Evolutionary conservation across 2,329 filamentous ascomycete species (phyloP).

Genomic region (Endothia cerciana): DNA sequence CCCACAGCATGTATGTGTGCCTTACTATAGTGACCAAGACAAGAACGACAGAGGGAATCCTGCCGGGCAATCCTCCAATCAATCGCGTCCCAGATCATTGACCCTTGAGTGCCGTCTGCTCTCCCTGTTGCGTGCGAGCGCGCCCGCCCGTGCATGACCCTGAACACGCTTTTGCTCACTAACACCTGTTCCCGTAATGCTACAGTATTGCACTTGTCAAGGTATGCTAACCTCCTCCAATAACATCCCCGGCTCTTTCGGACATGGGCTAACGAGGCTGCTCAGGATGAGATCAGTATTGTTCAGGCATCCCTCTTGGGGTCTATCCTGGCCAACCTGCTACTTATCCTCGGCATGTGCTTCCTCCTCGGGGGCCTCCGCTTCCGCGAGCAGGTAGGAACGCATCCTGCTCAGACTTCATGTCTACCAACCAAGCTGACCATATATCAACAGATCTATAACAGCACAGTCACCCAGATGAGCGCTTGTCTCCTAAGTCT

Average conservation of each 20-base stretch:
- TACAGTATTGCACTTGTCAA: constrained; percentile 58
- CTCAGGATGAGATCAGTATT: constrained; percentile 67
- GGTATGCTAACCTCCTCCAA: neutral
- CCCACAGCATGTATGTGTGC: constrained; percentile 57
- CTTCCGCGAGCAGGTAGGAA: constrained; percentile 61
- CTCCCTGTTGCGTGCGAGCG: constrained; percentile 1
- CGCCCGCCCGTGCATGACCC: constrained; percentile 30
- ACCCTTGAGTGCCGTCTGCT: constrained; percentile 20
- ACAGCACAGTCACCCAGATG: constrained; percentile 74
- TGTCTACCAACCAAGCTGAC: neutral
- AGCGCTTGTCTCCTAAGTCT: constrained; percentile 70
- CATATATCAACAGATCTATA: constrained; percentile 57
- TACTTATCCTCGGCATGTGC: constrained; percentile 76
- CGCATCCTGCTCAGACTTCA: constrained; percentile 31
- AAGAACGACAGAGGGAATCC: constrained; percentile 55
- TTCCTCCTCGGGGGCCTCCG: constrained; percentile 71
- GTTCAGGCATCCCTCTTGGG: constrained; percentile 78
- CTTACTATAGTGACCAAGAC: constrained; percentile 45
- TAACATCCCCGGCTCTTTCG: neutral
- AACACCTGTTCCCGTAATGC: constrained; percentile 37
- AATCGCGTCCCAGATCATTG: constrained; percentile 49
- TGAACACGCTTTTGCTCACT: constrained; percentile 36
- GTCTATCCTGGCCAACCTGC: constrained; percentile 76
- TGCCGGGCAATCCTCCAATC: constrained; percentile 60
- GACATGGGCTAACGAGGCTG: neutral